phyloP scores from a whole-genome alignment of 2,329 filamentous ascomycete species.

The Botrytis squamosa region DNA sequence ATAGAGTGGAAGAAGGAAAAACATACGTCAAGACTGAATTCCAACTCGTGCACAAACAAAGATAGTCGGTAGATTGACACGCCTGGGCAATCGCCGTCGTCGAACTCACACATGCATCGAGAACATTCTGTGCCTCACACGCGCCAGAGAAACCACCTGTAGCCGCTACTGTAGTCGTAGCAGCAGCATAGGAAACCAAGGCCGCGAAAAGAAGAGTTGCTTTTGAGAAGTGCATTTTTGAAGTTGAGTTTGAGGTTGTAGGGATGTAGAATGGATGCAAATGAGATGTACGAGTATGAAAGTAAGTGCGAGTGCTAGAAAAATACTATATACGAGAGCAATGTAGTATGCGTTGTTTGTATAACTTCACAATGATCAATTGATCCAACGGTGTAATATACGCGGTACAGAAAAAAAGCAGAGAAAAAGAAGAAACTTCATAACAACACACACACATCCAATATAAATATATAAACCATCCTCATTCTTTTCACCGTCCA shows the following conservation, averaged over 20 bases:
- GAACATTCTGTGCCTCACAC: slow-evolving; percentile 42
- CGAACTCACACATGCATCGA: slow-evolving; percentile 42
- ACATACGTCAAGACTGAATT: slow-evolving; percentile 50
- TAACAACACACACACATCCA: not conserved
- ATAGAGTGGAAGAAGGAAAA: not conserved
- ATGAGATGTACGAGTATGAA: not conserved
- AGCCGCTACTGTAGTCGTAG: slow-evolving; percentile 24
- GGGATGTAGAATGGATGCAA: not conserved
- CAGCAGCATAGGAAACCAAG: slow-evolving; percentile 35
- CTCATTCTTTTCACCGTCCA: not conserved
- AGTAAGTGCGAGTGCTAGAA: not conserved
- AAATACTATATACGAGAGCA: not conserved
- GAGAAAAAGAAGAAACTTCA: not conserved
- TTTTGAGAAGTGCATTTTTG: slow-evolving; percentile 25
- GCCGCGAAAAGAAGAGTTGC: slow-evolving; percentile 31
- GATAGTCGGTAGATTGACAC: slow-evolving; percentile 41
- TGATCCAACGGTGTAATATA: not conserved
- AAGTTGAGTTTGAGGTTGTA: not conserved
- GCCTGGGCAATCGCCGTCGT: slow-evolving; percentile 40
- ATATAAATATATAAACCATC: not conserved
- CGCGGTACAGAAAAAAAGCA: not conserved
- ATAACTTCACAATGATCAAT: not conserved
- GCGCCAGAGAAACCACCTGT: slow-evolving; percentile 10
- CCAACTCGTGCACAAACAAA: slow-evolving; percentile 57
- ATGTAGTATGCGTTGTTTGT: not conserved